These are phyloP conservation scores for Candida nanaspora DNA, from an alignment of 805 yeast species.

Conservation along the genomic window DNA sequence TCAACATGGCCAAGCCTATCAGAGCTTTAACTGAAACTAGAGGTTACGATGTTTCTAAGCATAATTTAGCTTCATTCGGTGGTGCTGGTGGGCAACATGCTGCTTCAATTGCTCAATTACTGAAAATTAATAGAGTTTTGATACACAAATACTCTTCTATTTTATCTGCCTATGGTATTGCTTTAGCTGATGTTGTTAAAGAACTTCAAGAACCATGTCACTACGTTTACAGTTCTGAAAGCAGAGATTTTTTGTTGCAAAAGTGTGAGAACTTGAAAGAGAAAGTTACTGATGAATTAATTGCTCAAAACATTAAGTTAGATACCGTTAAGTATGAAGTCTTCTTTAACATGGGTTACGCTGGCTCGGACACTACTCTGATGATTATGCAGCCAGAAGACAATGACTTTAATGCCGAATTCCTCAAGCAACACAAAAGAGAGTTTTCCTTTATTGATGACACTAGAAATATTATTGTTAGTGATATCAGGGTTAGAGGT, in stretches of 20 bases:
- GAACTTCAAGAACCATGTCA: constrained; percentile 24
- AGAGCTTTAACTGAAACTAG: constrained; percentile 27
- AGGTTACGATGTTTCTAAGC: constrained; percentile 26
- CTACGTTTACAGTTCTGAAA: constrained; percentile 7
- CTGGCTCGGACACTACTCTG: constrained; percentile 59
- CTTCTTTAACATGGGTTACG: constrained; percentile 56
- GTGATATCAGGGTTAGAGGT: constrained; percentile 34
- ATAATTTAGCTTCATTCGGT: constrained; percentile 28
- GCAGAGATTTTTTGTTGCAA: constrained; percentile 3
- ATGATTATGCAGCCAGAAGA: constrained; percentile 39
- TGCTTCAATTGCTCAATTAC: constrained; percentile 21
- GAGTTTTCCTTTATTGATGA: constrained; percentile 62
- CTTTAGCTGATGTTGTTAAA: constrained; percentile 26
- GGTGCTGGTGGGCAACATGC: constrained; percentile 33
- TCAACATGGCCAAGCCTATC: constrained; percentile 29
- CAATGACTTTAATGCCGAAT: constrained; percentile 31
- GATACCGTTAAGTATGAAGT: constrained; percentile 29
- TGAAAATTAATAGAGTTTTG: constrained; percentile 23
- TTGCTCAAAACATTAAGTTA: constrained; percentile 17
- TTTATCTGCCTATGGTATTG: constrained; percentile 31
- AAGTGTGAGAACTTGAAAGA: constrained; percentile 10
- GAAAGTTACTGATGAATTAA: constrained; percentile 17
- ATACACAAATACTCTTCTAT: constrained; percentile 29
- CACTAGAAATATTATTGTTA: constrained; percentile 53
- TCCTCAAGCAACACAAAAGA: constrained; percentile 45